Conservation (phyloP, 2,329 filamentous ascomycete species). For the Neodidymelliopsis sp. region DNA sequence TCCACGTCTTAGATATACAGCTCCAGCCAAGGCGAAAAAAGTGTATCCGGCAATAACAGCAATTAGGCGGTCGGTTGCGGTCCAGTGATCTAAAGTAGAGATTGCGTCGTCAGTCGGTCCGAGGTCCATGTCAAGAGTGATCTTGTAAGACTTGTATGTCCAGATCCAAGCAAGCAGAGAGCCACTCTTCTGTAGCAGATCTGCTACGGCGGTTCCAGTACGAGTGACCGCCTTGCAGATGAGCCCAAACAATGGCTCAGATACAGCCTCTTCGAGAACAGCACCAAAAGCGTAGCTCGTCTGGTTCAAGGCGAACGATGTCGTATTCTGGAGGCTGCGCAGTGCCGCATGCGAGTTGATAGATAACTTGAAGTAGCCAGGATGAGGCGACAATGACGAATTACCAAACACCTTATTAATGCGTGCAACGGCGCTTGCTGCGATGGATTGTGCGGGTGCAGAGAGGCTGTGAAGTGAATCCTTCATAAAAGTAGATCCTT, state of each 20-base stretch:
- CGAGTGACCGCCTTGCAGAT: slow-evolving; percentile 27
- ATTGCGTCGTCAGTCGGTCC: slow-evolving; percentile 33
- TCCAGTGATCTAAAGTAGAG: slow-evolving; percentile 51
- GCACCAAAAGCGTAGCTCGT: slow-evolving; percentile 35
- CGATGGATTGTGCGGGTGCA: slow-evolving; percentile 43
- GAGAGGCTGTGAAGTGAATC: slow-evolving; percentile 32
- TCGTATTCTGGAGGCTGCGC: slow-evolving; percentile 48
- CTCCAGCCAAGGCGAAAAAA: slow-evolving; percentile 75
- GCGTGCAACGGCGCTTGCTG: slow-evolving; percentile 45
- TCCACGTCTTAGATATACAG: slow-evolving; percentile 79
- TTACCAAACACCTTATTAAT: slow-evolving; percentile 41
- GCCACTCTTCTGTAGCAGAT: slow-evolving; percentile 20
- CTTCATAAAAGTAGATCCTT: slow-evolving; percentile 27
- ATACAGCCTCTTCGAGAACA: slow-evolving; percentile 36
- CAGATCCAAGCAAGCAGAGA: slow-evolving; percentile 36
- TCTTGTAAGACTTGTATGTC: slow-evolving; percentile 47
- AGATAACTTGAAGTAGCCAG: slow-evolving; percentile 47
- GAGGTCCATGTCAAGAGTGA: slow-evolving; percentile 45
- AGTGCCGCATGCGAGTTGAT: slow-evolving; percentile 48
- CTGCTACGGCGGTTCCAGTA: slow-evolving; percentile 21
- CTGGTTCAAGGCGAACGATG: slow-evolving; percentile 43
- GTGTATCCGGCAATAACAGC: slow-evolving; percentile 84
- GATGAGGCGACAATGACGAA: slow-evolving; percentile 36
- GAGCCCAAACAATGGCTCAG: slow-evolving; percentile 28
- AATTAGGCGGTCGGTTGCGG: slow-evolving; percentile 64